Conservation (phyloP, 2,329 filamentous ascomycete genomes). For the Paecilomyces sp. region DNA sequence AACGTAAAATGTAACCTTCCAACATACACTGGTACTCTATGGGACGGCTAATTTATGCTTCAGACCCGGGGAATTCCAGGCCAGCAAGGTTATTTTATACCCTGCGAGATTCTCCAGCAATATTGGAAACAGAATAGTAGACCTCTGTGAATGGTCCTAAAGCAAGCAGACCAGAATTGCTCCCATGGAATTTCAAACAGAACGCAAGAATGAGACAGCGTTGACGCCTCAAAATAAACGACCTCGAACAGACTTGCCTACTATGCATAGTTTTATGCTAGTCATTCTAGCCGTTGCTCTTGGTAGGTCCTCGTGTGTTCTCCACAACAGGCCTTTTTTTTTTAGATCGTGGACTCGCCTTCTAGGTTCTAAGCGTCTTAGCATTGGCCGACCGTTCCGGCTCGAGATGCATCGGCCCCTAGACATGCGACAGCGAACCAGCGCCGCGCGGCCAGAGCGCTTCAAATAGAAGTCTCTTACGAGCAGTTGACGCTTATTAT, state of each 20-base stretch:
- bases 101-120: not conserved
- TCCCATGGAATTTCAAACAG: not conserved
- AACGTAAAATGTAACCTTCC: not conserved
- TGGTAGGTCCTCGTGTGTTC: not conserved
- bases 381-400: not conserved
- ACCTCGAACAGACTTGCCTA: not conserved
- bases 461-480: not conserved
- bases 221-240: not conserved
- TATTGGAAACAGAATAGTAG: not conserved
- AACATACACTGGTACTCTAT: not conserved
- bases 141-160: not conserved
- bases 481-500: not conserved
- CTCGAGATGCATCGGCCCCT: not conserved
- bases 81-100: not conserved
- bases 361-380: not conserved
- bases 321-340: not conserved
- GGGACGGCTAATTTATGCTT: not conserved
- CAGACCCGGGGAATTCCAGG: not conserved
- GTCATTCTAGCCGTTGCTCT: not conserved
- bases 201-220: not conserved
- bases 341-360: not conserved
- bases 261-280: not conserved
- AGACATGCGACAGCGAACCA: not conserved
- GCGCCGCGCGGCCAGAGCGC: not conserved
- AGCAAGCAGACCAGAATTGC: not conserved